Base-by-base conservation (phyloP, 345 rosid species). In the Populus ilicifolia region DNA sequence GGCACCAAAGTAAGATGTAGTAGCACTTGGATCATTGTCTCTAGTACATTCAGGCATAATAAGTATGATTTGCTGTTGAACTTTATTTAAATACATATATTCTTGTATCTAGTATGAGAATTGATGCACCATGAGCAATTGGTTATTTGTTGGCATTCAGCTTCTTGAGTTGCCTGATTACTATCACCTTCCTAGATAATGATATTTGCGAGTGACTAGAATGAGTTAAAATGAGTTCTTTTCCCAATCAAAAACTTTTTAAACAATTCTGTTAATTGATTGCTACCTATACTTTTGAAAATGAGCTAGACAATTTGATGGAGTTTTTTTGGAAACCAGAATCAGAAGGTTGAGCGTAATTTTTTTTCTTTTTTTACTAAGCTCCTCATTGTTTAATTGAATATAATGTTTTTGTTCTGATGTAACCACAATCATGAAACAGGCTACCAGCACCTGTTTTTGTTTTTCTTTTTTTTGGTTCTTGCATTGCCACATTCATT, bases 1-100 rank as follows among this genome's bases (percentile, higher is more conserved):
- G 96, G 99, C 64, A 88, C 95, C 63, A 91, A 91, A 78, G 95
- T 91, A 81, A 84, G 85, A 77, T 67, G 66, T 54, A 43, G 21
- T 56, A 43, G 21, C 52, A 56, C 62, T 78, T 59, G 16, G 20
- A 20, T 72, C 21, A 25, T 16, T 54, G 11, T 54, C n/a, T 68
- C 44, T 21, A 13, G 59, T 77, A 11, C 29, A 29, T 38, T 3
- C 18, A 18, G 25, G 56, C 38, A 48, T 17, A 33, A 29, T 21
- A 16, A 14, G n/a, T 18, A 35, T 33, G 44, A 36, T 67, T 36
- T 67, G 48, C 5, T 38, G 29, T 62, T 5, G n/a, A n/a, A 43
- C 35, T 38, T 73, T 27, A 25, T 46, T 64, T 12, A 7, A 65
- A 50, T 5, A 50, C n/a, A 50, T 17, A 18, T 50, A 38, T 21